phyloP scores from a whole-genome alignment of 768 basidiomycete genomes.

The Postia placenta region DNA sequence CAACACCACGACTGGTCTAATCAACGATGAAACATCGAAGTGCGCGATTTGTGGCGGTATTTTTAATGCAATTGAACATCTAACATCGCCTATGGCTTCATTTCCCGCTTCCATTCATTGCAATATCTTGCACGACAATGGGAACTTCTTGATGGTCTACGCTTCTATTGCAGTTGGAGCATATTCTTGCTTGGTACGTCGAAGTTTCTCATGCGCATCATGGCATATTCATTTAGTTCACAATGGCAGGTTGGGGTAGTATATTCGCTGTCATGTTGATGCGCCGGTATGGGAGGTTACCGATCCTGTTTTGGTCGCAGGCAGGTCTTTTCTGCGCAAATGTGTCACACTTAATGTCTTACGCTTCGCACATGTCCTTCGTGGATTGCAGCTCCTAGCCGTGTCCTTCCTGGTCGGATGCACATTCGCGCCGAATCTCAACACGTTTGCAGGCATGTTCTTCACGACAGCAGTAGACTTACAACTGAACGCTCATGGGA shows the following conservation, averaged over 20 bases:
- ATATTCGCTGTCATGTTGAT: constrained; percentile 59
- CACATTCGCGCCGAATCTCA: constrained; percentile 51
- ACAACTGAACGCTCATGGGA: no score
- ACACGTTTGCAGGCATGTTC: constrained; percentile 57
- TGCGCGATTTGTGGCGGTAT: no score
- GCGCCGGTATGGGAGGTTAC: constrained; percentile 57
- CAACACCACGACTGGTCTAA: constrained; percentile 46
- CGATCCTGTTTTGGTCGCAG: constrained; percentile 70
- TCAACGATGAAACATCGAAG: constrained; percentile 60
- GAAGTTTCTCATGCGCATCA: no score
- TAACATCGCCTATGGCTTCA: not conserved
- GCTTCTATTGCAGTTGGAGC: constrained; percentile 56
- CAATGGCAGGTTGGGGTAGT: constrained; percentile 46
- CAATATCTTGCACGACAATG: no score
- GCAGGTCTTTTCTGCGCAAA: constrained; percentile 25
- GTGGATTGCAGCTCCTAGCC: constrained; percentile 39
- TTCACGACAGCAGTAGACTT: no score
- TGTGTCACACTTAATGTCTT: not conserved
- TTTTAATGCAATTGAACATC: not conserved
- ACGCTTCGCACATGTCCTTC: not conserved
- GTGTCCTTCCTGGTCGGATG: constrained; percentile 52
- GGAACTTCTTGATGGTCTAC: no score
- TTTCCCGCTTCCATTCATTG: no score
- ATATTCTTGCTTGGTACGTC: constrained; percentile 54
- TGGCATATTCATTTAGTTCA: no score